Percentiles rank a stretch among this genome's conserved stretches.
Conservation (phyloP, 2,329 filamentous ascomycete species). For the Exserohilum turcica region DNA sequence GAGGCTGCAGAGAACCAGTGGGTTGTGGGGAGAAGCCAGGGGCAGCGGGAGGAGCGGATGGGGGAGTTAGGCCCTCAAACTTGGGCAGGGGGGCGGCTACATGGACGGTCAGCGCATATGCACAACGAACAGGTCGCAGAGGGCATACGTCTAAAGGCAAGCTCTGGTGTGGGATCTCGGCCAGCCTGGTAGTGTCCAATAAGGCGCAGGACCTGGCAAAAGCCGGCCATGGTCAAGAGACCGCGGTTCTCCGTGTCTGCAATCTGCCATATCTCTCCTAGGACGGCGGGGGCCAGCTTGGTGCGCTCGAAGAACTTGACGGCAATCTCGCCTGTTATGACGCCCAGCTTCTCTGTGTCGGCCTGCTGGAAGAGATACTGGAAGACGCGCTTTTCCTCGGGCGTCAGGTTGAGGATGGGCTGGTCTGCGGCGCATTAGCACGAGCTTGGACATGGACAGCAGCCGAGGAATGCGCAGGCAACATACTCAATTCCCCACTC, state of each 20-base stretch:
- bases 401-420: constrained; percentile 78
- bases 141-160: constrained; percentile 74
- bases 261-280: constrained; percentile 99
- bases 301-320: constrained; percentile 99
- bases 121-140: background rate
- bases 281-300: constrained; percentile 78
- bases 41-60: constrained; percentile 57
- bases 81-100: constrained; percentile 81
- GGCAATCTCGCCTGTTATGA: constrained; percentile 93
- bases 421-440: constrained; percentile 34
- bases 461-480: background rate
- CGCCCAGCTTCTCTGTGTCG: constrained; percentile 87
- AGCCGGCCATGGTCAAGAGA: constrained; percentile 88
- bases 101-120: constrained; percentile 30
- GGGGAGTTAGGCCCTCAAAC: constrained; percentile 76
- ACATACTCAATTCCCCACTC: constrained; percentile 45
- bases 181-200: constrained; percentile 95
- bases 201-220: constrained; percentile 88
- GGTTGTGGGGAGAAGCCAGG: constrained; percentile 50
- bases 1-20: constrained; percentile 43
- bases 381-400: constrained; percentile 93
- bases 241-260: constrained; percentile 96
- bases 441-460: constrained; percentile 6
- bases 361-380: constrained; percentile 91
- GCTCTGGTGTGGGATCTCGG: constrained; percentile 76